Evolutionary conservation across 345 rosid genomes (phyloP), one percentile per base, ranked within the genome.

Genomic region (Durio zibethinus): DNA sequence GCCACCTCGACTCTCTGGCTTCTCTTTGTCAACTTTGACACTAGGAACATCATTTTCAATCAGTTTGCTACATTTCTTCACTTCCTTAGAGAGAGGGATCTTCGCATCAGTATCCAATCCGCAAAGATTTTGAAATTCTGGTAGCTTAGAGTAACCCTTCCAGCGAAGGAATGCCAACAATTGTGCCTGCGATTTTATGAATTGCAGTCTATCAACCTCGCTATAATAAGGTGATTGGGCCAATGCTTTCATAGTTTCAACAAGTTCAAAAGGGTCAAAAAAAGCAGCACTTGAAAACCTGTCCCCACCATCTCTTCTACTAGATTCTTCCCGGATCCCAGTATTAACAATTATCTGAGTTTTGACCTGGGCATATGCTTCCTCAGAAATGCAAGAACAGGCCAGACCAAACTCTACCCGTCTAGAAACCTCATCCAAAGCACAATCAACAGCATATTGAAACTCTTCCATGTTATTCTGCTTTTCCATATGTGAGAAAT

Each of bases 401-500:
- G 94, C 86, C 68, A 94, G 82, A 76, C 90, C 97, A 42, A 81
- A 88, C 83, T 91, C 93, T 53, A 83, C 83, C 72, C 97, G 85
- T 77, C 98, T 89, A 40, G 93, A 86, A 43, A 91, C 85, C 85
- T 94, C 97, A 8, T 88, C 92, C 76, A 94, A 82, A 64, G 95
- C 90, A 78, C 88, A 85, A 62, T 87, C 93, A 71, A 93, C 69
- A 25, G 97, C 97, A 78, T 84, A 69, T 29, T 66, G 73, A 78
- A 93, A 88, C 36, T 80, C 85, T 7, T 83, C 86, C 21, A 77
- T 61, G 35, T 60, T 79, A 78, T 86, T 89, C 85, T 91, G 97
- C 80, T 82, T 90, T 68, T 86, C 92, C 92, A 93, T 77, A 78
- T 75, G 86, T 0, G 85, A 40, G 82, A 94, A 94, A 79, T 88